A percentile compares a stretch with the other conserved stretches of the same genome.
phyloP scores from a whole-genome alignment of 257 asterid genomes.

The Euphrasia confusa region DNA sequence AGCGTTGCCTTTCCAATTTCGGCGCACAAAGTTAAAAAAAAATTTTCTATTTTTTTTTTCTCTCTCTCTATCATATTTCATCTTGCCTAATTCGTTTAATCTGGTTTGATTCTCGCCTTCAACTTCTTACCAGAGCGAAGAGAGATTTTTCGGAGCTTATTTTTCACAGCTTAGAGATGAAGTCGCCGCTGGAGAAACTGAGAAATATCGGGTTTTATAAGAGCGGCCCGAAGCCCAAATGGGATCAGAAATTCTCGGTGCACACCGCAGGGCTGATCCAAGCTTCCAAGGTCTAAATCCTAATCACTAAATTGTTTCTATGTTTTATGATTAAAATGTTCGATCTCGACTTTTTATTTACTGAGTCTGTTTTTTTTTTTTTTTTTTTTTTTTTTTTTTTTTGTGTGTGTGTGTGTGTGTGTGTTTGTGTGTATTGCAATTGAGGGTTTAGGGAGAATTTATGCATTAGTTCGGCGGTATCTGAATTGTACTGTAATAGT shows the following conservation, averaged over 20 bases:
- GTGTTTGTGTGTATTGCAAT: neutral
- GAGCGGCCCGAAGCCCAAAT: slow-evolving; percentile 42
- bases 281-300: slow-evolving; percentile 51
- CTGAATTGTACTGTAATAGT: neutral
- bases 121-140: neutral
- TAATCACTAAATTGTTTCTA: slow-evolving; percentile 4
- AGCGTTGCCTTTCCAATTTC: slow-evolving; percentile 37
- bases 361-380: slow-evolving; percentile 3
- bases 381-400: no score
- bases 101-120: slow-evolving; percentile 13
- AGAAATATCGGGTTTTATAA: slow-evolving; percentile 37
- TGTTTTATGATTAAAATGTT: neutral
- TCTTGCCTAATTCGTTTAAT: neutral
- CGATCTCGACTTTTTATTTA: slow-evolving; percentile 20
- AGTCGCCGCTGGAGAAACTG: slow-evolving; percentile 46
- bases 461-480: slow-evolving; percentile 9
- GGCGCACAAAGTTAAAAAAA: slow-evolving; percentile 53
- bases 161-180: slow-evolving; percentile 34
- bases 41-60: slow-evolving; percentile 18
- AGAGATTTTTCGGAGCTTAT: slow-evolving; percentile 18
- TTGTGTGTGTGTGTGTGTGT: no score
- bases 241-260: slow-evolving; percentile 42
- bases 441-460: slow-evolving; percentile 15
- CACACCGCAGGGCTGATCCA: slow-evolving; percentile 44
- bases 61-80: neutral